Evolutionary conservation across 1,139 yeast genomes (phyloP).

Genomic region (Diutina scorzettiae): DNA sequence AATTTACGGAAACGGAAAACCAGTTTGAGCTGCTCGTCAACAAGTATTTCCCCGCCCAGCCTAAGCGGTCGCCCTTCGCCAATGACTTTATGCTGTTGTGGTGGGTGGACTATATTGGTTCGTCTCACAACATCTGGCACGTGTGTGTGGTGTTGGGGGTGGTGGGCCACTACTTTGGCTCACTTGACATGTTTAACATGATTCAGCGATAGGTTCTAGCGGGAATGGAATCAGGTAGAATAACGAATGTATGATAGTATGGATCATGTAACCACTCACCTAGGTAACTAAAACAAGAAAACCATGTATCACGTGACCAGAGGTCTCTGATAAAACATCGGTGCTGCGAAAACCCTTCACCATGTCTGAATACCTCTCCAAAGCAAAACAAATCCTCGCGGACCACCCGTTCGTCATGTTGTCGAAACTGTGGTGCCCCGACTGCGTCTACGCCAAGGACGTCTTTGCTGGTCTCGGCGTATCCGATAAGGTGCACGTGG

Average conservation of each 20-base stretch:
- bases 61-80: conserved; percentile 30
- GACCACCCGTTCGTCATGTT: conserved; percentile 41
- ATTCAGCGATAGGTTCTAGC: not conserved
- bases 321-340: too few species aligned
- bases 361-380: conserved; percentile 2
- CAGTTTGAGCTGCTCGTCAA: conserved; percentile 19
- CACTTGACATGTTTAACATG: conserved; percentile 48
- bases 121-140: conserved; percentile 93
- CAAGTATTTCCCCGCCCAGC: conserved; percentile 44
- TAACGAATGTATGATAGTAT: too few species aligned
- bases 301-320: too few species aligned
- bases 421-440: conserved; percentile 71
- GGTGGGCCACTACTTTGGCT: conserved; percentile 71
- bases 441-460: conserved; percentile 50
- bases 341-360: not conserved
- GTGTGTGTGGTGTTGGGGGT: conserved; percentile 80
- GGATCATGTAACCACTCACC: too few species aligned
- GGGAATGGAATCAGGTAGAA: conserved; percentile 6
- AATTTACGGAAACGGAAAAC: conserved; percentile 21
- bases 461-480: conserved; percentile 43
- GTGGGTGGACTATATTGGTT: conserved; percentile 73
- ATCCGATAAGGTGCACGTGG: conserved; percentile 32
- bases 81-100: conserved; percentile 51
- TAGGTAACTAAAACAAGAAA: too few species aligned
- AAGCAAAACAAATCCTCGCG: conserved; percentile 15